Base-by-base conservation (phyloP, 2,329 filamentous ascomycete genomes). In the Nemania serpens region DNA sequence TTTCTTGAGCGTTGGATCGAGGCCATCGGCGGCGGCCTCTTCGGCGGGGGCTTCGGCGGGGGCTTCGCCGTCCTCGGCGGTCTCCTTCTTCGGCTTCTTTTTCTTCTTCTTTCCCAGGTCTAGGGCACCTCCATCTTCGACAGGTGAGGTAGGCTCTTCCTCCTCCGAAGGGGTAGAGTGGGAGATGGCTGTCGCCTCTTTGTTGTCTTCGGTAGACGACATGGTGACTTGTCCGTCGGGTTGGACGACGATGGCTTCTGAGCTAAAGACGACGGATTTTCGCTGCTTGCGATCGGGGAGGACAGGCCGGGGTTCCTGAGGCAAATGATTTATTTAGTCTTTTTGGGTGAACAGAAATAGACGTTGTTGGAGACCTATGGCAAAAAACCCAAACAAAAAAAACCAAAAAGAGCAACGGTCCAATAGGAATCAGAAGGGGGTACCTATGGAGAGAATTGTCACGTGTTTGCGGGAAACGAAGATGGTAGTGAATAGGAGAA, bases 191-290 rank as follows among this genome's bases (percentile, higher is more conserved):
- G 90, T 91, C 68, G 65, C 51, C 55, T 89, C 86, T 81, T 93
- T 93, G 70, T 89, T 84, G 72, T 91, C 90, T 72, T 89, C 87
- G 70, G 85, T 83, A 68, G 88, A 85, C 76, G 91, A 87, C 76
- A 87, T 84, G 78, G 90, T 88, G 72, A 97, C 87, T 75, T 89
- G 87, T 72, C 94, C 94, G 83, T 97, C 91, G 78, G 87, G 86
- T 81, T 96, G 91, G 76, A 97, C 93, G 72, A 97, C 88, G 68
- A 91, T 85, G 71, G 91, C 86, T 73, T 91, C 91, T 78, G 95
- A 91, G 75, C 89, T 93, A 78, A 98, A 98, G 67, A 93, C 89
- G 73, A 98, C 94, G 48, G 92, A 96, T 81, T 98, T 97, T 80
- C 93, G 90, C 73, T 89, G 87, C 78, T 91, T 93, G 75, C 85